Evolutionary conservation across 352 stramenopile genomes (phyloP).

Genomic region (Phytophthora quininea): DNA sequence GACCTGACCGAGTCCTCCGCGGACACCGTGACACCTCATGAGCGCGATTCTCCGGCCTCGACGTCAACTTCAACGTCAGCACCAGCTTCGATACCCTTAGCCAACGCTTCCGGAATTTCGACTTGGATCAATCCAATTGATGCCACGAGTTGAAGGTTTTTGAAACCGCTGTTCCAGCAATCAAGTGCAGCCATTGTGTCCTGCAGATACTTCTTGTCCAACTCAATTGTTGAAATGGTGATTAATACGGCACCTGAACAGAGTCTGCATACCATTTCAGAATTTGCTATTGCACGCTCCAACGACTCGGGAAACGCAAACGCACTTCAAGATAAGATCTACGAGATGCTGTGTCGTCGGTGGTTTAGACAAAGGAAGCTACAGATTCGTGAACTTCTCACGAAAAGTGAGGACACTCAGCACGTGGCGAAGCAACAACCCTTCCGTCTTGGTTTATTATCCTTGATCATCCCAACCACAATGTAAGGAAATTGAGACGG

Average conservation of each 20-base stretch:
- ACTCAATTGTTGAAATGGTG: slow-evolving; percentile 6
- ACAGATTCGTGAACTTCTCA: not conserved
- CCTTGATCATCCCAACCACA: not conserved
- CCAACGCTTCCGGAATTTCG: no score
- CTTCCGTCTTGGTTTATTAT: not conserved
- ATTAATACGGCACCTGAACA: not conserved
- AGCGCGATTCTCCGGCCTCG: no score
- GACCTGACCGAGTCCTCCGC: no score
- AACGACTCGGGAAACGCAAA: slow-evolving; percentile 17
- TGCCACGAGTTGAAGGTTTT: no score
- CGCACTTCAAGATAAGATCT: slow-evolving; percentile 15
- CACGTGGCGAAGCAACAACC: not conserved
- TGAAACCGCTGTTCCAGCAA: no score
- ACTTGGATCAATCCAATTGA: no score
- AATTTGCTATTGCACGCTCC: slow-evolving; percentile 18
- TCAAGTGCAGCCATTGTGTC: no score
- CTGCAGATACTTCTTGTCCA: not conserved
- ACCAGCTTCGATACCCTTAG: no score
- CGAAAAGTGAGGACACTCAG: slow-evolving; percentile 7
- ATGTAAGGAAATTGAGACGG: not conserved
- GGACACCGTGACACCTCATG: no score
- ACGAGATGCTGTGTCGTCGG: slow-evolving; percentile 17
- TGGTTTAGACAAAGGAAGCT: slow-evolving; percentile 17
- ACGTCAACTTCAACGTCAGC: no score
- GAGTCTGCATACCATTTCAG: slow-evolving; percentile 9